These are phyloP conservation scores for Cryptococcus jaspeensis DNA, from an alignment of 1,284 basidiomycete species.

Conservation along the genomic window DNA sequence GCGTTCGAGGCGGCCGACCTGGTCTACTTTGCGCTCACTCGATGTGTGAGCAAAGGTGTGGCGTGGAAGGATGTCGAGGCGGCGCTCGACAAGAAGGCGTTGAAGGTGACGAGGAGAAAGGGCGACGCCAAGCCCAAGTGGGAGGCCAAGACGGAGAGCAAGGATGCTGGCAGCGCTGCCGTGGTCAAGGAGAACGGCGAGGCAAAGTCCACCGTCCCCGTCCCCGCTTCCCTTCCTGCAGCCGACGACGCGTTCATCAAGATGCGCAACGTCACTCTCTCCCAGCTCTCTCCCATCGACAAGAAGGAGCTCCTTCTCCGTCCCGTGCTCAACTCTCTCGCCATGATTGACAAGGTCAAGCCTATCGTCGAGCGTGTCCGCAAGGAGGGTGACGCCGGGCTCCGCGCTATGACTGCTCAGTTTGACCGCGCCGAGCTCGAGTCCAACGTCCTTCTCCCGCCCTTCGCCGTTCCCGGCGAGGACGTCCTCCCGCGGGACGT, in stretches of 20 bases:
- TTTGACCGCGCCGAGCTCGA: slow-evolving; percentile 72
- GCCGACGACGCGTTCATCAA: slow-evolving; percentile 56
- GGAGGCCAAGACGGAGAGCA: slow-evolving; percentile 54
- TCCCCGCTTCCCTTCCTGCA: slow-evolving; percentile 44
- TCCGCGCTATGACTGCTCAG: slow-evolving; percentile 86
- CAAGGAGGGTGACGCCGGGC: slow-evolving; percentile 76
- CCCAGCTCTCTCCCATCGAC: slow-evolving; percentile 59
- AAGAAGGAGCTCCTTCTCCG: slow-evolving; percentile 74
- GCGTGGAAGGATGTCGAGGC: slow-evolving; percentile 79
- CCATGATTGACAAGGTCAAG: slow-evolving; percentile 92
- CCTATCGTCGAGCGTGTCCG: slow-evolving; percentile 92
- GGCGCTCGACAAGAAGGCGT: slow-evolving; percentile 80
- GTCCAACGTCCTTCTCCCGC: slow-evolving; percentile 53
- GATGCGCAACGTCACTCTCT: slow-evolving; percentile 71
- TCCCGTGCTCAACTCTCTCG: slow-evolving; percentile 86
- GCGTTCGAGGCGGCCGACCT: slow-evolving; percentile 96
- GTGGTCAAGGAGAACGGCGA: slow-evolving; percentile 32
- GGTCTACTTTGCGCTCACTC: slow-evolving; percentile 87
- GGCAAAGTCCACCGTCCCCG: slow-evolving; percentile 42
- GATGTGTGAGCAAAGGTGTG: slow-evolving; percentile 83
- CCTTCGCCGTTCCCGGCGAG: slow-evolving; percentile 49
- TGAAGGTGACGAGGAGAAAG: slow-evolving; percentile 80
- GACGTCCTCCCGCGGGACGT: slow-evolving; percentile 66
- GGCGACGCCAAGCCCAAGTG: slow-evolving; percentile 94
- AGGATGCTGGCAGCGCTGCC: slow-evolving; percentile 39